These are phyloP conservation scores for Globisporangium nodosum DNA, from an alignment of 352 stramenopile species.

Conservation along the genomic window DNA sequence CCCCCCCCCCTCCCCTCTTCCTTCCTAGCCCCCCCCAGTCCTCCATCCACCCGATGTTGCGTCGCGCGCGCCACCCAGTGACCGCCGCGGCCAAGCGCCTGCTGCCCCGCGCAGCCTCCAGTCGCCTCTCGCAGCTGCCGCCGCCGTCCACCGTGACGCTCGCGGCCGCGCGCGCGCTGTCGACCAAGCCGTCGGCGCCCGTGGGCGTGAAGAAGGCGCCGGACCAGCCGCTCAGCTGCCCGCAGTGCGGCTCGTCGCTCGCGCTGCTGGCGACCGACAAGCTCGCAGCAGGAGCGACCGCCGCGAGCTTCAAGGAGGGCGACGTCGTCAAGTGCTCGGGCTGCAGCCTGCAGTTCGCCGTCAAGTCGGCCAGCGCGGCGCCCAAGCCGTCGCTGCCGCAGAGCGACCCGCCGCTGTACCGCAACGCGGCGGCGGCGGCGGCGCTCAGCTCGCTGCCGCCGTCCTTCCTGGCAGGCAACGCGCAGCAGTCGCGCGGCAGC, in stretches of 20 bases:
- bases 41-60: background rate
- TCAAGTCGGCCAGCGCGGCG: slow-evolving; percentile 32
- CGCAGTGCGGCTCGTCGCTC: slow-evolving; percentile 55
- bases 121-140: background rate
- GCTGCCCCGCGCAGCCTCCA: background rate
- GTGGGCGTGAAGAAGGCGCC: slow-evolving; percentile 14
- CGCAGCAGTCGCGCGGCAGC: slow-evolving; percentile 40
- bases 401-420: slow-evolving; percentile 37
- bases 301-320: slow-evolving; percentile 51
- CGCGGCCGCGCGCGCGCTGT: slow-evolving; percentile 2
- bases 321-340: slow-evolving; percentile 71
- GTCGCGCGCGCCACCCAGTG: background rate
- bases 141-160: background rate
- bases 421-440: slow-evolving; percentile 55
- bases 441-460: slow-evolving; percentile 65
- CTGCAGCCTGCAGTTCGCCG: slow-evolving; percentile 69
- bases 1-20: too few species aligned
- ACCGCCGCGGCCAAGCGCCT: background rate
- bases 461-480: slow-evolving; percentile 37
- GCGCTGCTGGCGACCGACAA: slow-evolving; percentile 34
- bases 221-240: slow-evolving; percentile 43
- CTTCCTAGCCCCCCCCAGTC: too few species aligned
- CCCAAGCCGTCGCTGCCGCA: slow-evolving; percentile 8
- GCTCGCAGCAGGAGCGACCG: slow-evolving; percentile 5
- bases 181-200: slow-evolving; percentile 7